phyloP scores from a whole-genome alignment of 2,329 filamentous ascomycete species.

The Fusarium floridanum region DNA sequence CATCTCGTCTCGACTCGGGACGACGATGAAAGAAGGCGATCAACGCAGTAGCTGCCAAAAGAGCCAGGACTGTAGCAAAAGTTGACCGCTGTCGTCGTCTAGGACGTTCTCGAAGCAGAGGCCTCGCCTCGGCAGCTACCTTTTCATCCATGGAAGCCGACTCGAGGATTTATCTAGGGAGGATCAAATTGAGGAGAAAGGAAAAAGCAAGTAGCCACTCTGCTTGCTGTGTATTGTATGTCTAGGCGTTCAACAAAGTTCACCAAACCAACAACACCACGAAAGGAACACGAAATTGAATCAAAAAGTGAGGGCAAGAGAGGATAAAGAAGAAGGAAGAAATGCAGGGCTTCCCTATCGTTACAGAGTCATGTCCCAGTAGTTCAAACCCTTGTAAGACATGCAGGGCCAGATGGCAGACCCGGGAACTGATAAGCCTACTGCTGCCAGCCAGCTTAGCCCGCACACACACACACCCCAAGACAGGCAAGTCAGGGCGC shows the following conservation, averaged over 20 bases:
- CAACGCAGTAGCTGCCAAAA: constrained; percentile 36
- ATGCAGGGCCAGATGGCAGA: constrained; percentile 5
- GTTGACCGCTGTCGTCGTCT: not conserved
- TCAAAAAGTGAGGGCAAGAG: not conserved
- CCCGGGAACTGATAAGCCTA: not conserved
- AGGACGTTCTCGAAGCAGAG: constrained; percentile 24
- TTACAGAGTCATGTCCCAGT: not conserved
- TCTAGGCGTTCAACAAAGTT: not conserved
- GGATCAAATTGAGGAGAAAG: not conserved
- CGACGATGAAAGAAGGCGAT: constrained; percentile 39
- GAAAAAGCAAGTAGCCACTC: not conserved
- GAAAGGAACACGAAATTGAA: no score
- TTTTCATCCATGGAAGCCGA: not conserved
- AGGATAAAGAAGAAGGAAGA: not conserved
- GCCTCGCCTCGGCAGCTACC: constrained; percentile 17
- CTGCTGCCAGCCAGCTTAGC: not conserved
- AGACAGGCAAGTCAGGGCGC: not conserved
- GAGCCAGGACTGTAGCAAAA: constrained; percentile 24
- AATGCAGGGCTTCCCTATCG: not conserved
- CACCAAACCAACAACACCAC: not conserved
- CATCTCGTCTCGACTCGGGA: constrained; percentile 17
- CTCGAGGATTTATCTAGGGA: not conserved
- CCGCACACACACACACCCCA: not conserved
- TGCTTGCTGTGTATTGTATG: not conserved
- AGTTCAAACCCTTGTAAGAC: constrained; percentile 5